Evolutionary conservation across 805 yeast genomes (phyloP).

Genomic region (Pichia exigua): DNA sequence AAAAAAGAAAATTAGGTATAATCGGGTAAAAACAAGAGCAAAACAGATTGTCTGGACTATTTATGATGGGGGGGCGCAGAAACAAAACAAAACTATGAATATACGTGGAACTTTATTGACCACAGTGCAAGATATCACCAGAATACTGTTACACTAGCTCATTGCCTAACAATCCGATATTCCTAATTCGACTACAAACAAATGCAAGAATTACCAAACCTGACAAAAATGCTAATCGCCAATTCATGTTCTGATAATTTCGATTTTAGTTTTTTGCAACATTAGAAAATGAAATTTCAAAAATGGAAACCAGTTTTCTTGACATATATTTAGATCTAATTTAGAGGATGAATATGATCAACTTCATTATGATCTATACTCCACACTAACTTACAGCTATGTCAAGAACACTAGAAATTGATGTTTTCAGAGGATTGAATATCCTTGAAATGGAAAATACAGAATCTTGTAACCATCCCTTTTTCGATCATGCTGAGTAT

Average conservation of each 20-base stretch:
- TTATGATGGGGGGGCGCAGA: neutral
- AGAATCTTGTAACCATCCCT: conserved; percentile 12
- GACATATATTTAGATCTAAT: too few relatives aligned
- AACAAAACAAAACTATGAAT: too few relatives aligned
- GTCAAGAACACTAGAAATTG: conserved; percentile 3
- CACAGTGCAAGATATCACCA: neutral
- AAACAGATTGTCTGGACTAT: neutral
- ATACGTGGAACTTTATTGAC: neutral
- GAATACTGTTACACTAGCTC: neutral
- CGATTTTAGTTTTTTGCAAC: neutral
- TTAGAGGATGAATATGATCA: too few relatives aligned
- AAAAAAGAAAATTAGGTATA: neutral
- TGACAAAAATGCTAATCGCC: too few relatives aligned
- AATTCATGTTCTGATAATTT: neutral
- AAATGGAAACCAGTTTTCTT: neutral
- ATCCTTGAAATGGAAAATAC: conserved; percentile 17
- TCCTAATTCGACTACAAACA: neutral
- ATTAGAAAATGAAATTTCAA: neutral
- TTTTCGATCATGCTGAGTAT: conserved; percentile 16
- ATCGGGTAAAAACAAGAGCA: neutral
- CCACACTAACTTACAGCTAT: neutral
- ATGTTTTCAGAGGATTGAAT: conserved; percentile 13
- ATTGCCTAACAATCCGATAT: neutral
- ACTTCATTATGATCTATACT: too few relatives aligned
- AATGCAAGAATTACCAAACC: neutral